Evolutionary conservation across 108 stramenopile species (phyloP).

Genomic region (Schizochytrium sp.): DNA sequence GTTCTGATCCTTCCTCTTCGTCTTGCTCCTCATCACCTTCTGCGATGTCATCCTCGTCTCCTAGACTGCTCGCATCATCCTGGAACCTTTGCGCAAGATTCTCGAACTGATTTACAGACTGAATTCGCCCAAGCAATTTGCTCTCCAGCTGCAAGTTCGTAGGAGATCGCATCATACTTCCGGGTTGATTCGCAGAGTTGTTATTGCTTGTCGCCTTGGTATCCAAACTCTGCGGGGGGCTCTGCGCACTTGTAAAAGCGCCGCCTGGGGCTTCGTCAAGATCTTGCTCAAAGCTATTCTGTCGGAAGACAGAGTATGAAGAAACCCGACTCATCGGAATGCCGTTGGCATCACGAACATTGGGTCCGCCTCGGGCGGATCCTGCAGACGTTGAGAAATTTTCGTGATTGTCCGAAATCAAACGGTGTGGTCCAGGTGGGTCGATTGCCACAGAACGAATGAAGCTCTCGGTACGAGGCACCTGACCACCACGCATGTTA

Average conservation of each 20-base stretch:
- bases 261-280: neutral
- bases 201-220: neutral
- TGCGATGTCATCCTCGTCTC: constrained; percentile 8
- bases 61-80: neutral
- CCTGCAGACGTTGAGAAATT: neutral
- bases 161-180: neutral
- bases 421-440: neutral
- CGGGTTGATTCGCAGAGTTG: neutral
- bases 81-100: neutral
- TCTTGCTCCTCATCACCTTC: constrained; percentile 25
- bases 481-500: neutral
- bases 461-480: neutral
- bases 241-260: neutral
- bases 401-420: neutral
- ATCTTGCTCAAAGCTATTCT: neutral
- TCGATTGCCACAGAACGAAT: neutral
- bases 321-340: constrained; percentile 19
- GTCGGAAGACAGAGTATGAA: constrained; percentile 22
- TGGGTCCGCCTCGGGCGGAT: constrained; percentile 6
- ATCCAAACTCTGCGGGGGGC: neutral
- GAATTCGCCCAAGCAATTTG: neutral
- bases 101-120: neutral
- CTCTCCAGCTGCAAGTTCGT: constrained; percentile 8
- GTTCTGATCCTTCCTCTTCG: neutral
- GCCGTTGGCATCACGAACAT: neutral